Evolutionary conservation across 1,139 yeast species (phyloP).

Genomic region (Citeromyces hawaiiensis): DNA sequence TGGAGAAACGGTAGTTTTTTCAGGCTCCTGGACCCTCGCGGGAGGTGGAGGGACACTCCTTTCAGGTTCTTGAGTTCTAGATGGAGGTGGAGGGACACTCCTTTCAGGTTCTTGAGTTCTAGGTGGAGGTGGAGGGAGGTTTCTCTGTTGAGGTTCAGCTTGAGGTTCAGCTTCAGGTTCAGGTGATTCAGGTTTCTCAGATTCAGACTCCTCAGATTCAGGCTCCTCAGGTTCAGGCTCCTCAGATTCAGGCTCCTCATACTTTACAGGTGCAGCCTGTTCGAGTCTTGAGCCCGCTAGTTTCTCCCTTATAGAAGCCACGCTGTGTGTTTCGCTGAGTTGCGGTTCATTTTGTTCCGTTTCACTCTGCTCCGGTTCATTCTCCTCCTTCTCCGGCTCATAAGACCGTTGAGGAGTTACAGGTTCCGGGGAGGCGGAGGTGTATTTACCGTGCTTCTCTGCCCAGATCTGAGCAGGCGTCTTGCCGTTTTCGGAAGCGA

Average conservation of each 20-base stretch:
- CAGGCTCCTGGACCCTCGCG: constrained; percentile 15
- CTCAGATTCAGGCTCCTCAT: constrained; percentile 16
- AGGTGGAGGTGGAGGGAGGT: constrained; percentile 6
- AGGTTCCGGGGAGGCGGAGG: constrained; percentile 2
- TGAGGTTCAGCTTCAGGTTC: constrained; percentile 6
- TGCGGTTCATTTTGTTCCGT: constrained; percentile 12
- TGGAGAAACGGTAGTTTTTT: constrained; percentile 7
- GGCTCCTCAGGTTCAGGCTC: constrained; percentile 15
- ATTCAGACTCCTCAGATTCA: constrained; percentile 8
- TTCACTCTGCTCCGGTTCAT: constrained; percentile 12
- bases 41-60: constrained; percentile 6
- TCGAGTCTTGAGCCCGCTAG: constrained; percentile 3
- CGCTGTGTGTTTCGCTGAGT: constrained; percentile 9
- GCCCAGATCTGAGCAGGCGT: constrained; percentile 97
- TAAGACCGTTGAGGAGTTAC: not conserved
- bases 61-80: constrained; percentile 8
- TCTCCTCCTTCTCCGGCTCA: constrained; percentile 6
- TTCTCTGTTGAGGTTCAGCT: constrained; percentile 5
- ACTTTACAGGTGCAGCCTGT: constrained; percentile 9
- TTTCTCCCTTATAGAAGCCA: constrained; percentile 4
- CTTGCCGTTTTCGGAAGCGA: constrained; percentile 65
- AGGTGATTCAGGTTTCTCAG: constrained; percentile 5
- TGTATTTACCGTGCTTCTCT: constrained; percentile 61
- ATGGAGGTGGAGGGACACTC: constrained; percentile 16
- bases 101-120: constrained; percentile 8